A percentile compares a stretch with the other conserved stretches of the same genome.
Evolutionary conservation across 1,284 basidiomycete genomes (phyloP).

Genomic region (Irpex sp.): DNA sequence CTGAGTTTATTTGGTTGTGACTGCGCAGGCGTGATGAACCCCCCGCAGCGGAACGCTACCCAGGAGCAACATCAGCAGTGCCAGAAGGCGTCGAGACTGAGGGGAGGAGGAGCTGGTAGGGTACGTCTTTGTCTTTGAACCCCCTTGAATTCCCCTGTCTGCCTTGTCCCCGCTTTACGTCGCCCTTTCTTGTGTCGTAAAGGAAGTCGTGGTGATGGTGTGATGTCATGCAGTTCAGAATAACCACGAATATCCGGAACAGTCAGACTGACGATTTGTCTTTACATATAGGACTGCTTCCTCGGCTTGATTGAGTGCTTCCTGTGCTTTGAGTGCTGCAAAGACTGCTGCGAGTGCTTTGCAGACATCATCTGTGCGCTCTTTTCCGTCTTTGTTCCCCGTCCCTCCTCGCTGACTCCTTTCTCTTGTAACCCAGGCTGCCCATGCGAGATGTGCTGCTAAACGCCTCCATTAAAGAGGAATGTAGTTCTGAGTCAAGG

Average conservation of each 20-base stretch:
- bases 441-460: slow-evolving; percentile 43
- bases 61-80: slow-evolving; percentile 30
- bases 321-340: slow-evolving; percentile 55
- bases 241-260: too few species aligned
- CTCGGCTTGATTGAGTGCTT: slow-evolving; percentile 56
- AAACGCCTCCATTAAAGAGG: slow-evolving; percentile 5
- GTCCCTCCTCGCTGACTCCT: background rate
- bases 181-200: too few species aligned
- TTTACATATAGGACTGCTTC: slow-evolving; percentile 50
- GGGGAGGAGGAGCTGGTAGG: slow-evolving; percentile 60
- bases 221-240: too few species aligned
- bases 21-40: slow-evolving; percentile 36
- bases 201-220: too few species aligned
- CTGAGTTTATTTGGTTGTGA: background rate
- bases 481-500: background rate
- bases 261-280: background rate
- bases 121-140: slow-evolving; percentile 28
- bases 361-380: slow-evolving; percentile 39
- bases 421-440: slow-evolving; percentile 27
- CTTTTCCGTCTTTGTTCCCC: background rate
- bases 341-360: slow-evolving; percentile 41
- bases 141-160: background rate
- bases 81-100: slow-evolving; percentile 47
- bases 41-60: slow-evolving; percentile 27
- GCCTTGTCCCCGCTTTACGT: background rate